phyloP scores from a whole-genome alignment of 2,329 filamentous ascomycete species.

The Cucurbitaria berberidis region DNA sequence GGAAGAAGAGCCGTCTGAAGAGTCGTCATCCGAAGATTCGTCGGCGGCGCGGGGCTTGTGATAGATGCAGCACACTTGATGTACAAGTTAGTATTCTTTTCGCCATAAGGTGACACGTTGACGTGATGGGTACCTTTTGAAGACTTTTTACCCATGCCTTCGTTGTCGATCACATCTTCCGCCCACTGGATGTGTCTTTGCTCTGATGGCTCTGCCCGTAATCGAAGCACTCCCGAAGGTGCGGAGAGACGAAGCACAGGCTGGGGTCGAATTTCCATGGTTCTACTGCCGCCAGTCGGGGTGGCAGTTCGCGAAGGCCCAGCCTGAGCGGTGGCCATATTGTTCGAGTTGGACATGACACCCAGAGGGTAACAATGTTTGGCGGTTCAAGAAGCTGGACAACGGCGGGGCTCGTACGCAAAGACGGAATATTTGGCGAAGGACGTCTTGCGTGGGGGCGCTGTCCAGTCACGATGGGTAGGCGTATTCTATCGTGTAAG shows the following conservation, averaged over 20 bases:
- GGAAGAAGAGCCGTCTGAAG: slow-evolving; percentile 63
- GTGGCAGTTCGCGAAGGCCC: slow-evolving; percentile 28
- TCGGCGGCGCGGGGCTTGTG: slow-evolving; percentile 73
- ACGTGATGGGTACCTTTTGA: slow-evolving; percentile 73
- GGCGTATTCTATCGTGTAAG: slow-evolving; percentile 16
- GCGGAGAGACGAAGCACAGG: slow-evolving; percentile 43
- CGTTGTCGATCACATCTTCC: slow-evolving; percentile 92
- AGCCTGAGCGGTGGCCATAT: slow-evolving; percentile 28
- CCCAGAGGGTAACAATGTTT: slow-evolving; percentile 69
- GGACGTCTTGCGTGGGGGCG: slow-evolving; percentile 5
- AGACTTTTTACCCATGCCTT: slow-evolving; percentile 90
- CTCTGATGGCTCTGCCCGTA: slow-evolving; percentile 51
- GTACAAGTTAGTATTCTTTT: slow-evolving; percentile 1
- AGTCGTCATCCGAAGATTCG: slow-evolving; percentile 78
- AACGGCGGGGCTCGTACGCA: slow-evolving; percentile 21
- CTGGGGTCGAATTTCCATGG: slow-evolving; percentile 33
- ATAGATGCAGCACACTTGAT: slow-evolving; percentile 96
- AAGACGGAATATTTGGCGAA: slow-evolving; percentile 21
- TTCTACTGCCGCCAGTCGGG: slow-evolving; percentile 32
- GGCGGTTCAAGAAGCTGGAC: slow-evolving; percentile 6
- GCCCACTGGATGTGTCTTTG: slow-evolving; percentile 84
- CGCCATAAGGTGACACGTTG: background rate
- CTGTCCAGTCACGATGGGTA: slow-evolving; percentile 1
- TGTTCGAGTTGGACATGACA: slow-evolving; percentile 65
- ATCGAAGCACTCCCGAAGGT: slow-evolving; percentile 46